Evolutionary conservation across 345 rosid species (phyloP).

Genomic region (Cardamine occulta): DNA sequence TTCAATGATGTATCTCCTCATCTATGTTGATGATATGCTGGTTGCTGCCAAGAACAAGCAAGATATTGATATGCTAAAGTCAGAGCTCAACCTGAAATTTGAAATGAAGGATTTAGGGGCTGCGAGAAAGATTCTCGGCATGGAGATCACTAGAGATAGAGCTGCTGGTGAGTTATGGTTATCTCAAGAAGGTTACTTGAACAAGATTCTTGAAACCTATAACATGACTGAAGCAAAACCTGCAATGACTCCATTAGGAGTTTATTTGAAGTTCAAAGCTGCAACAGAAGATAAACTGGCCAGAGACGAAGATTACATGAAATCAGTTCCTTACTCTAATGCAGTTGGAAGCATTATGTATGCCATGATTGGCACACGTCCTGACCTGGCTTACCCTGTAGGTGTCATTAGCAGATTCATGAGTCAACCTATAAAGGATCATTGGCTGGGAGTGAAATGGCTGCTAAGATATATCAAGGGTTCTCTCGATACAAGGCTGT

Average conservation of each 20-base stretch:
- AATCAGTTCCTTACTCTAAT: background rate
- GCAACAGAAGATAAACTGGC: background rate
- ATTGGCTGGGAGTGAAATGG: background rate
- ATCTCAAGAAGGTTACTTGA: background rate
- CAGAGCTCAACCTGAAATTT: background rate
- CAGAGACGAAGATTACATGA: background rate
- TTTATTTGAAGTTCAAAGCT: background rate
- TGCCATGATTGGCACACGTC: background rate
- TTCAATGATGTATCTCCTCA: background rate
- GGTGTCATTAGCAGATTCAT: background rate
- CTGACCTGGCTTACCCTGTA: background rate
- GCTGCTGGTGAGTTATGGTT: background rate
- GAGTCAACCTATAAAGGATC: background rate
- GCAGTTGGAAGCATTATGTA: background rate
- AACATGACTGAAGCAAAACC: background rate
- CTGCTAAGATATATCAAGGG: background rate
- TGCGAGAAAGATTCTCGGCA: background rate
- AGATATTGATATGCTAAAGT: no score
- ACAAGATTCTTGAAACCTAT: background rate
- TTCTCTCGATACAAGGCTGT: background rate
- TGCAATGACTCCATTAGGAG: background rate
- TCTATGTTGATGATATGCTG: no score
- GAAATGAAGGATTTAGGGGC: background rate
- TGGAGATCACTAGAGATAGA: background rate
- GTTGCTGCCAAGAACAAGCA: no score